Conservation (phyloP, 2,329 filamentous ascomycete genomes). For the Aureobasidium pullulans region DNA sequence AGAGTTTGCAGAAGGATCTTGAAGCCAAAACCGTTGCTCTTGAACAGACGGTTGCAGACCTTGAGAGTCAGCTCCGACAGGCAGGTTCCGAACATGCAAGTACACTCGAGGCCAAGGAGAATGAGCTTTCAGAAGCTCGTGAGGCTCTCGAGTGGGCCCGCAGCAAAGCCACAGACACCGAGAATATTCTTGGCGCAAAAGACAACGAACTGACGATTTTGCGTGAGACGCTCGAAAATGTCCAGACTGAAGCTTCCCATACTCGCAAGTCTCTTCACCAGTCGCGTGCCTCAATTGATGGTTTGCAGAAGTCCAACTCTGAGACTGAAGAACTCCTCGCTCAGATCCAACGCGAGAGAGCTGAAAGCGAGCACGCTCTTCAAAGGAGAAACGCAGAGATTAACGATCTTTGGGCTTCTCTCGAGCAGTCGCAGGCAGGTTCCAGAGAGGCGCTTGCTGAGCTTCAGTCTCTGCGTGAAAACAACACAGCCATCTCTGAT, state of each 20-base stretch:
- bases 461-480: conserved; percentile 3
- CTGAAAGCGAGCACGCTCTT: background rate
- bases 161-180: background rate
- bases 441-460: conserved; percentile 9
- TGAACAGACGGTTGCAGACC: background rate
- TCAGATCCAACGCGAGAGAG: background rate
- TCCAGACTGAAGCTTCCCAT: background rate
- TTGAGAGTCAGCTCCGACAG: background rate
- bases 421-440: conserved; percentile 11
- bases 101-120: background rate
- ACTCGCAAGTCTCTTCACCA: background rate
- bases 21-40: background rate
- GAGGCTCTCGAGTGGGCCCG: background rate
- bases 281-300: background rate
- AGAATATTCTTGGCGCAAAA: background rate
- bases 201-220: background rate
- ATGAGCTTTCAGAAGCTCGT: background rate
- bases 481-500: background rate
- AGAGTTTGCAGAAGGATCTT: background rate
- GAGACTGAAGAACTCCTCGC: conserved; percentile 1
- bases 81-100: background rate
- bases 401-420: conserved; percentile 7
- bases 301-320: background rate
- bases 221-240: background rate
- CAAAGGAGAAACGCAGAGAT: conserved; percentile 7